Evolutionary conservation across 148 eudicot species (phyloP).

Genomic region (Arctostaphylos glauca): DNA sequence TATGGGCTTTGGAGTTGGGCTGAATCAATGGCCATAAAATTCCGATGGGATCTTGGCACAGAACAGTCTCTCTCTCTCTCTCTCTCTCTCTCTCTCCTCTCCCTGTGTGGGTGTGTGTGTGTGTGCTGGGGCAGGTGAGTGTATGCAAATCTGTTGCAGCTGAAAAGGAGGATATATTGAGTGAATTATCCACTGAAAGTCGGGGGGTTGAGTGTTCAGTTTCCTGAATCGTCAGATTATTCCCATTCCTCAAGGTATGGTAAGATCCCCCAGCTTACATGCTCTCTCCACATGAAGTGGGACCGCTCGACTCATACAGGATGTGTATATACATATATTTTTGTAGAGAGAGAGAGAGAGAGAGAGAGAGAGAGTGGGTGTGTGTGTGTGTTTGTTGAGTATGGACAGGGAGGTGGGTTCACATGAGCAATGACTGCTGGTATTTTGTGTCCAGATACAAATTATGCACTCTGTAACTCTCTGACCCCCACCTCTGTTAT

Average conservation of each 20-base stretch:
- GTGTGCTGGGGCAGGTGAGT: background rate
- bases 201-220: background rate
- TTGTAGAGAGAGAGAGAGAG: background rate
- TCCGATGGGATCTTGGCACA: no score
- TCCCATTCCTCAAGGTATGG: conserved; percentile 9
- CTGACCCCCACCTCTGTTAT: background rate
- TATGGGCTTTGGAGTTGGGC: background rate
- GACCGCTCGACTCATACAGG: background rate
- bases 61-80: background rate
- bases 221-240: conserved; percentile 9
- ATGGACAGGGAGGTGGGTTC: conserved; percentile 3
- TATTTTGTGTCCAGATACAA: background rate
- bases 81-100: background rate
- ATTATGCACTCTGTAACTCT: background rate
- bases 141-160: background rate
- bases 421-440: conserved; percentile 7
- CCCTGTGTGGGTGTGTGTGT: background rate
- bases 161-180: background rate
- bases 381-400: background rate
- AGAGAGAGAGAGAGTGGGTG: background rate
- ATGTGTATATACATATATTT: no score
- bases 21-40: background rate
- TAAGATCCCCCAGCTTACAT: background rate
- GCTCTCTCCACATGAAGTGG: conserved; percentile 1
- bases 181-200: background rate